These are phyloP conservation scores for Neofusicoccum kwambonambiense DNA, from an alignment of 2,329 filamentous ascomycete genomes.

Conservation along the genomic window DNA sequence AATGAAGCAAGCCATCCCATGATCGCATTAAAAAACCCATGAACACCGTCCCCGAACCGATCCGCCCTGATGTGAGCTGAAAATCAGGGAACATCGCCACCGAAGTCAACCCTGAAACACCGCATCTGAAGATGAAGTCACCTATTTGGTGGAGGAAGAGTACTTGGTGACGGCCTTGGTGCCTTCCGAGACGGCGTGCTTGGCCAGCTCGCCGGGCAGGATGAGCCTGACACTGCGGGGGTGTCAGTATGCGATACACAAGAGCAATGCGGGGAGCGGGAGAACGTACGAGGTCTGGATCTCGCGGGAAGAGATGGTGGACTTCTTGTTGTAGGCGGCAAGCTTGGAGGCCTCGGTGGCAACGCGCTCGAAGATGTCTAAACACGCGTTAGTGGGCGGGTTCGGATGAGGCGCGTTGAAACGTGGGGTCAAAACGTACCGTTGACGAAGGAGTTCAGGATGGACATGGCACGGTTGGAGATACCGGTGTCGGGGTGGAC, in stretches of 20 bases:
- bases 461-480: conserved; percentile 99
- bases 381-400: conserved; percentile 24
- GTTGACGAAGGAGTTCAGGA: conserved; percentile 99
- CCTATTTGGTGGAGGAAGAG: conserved; percentile 98
- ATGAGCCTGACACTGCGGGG: conserved; percentile 77
- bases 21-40: conserved; percentile 53
- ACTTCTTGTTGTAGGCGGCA: conserved; percentile 99
- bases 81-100: conserved; percentile 19
- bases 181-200: conserved; percentile 98
- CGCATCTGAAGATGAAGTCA: conserved; percentile 16
- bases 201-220: conserved; percentile 96
- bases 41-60: conserved; percentile 29
- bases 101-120: conserved; percentile 18
- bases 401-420: conserved; percentile 14
- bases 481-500: conserved; percentile 99
- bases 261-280: neutral
- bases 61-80: conserved; percentile 17
- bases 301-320: conserved; percentile 97
- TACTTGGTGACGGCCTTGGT: conserved; percentile 99
- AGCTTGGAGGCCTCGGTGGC: conserved; percentile 99
- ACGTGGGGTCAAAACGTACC: conserved; percentile 56
- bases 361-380: conserved; percentile 98
- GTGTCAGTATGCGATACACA: conserved; percentile 28
- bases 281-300: conserved; percentile 86
- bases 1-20: conserved; percentile 47